Conservation (phyloP, 2,329 filamentous ascomycete species). For the Trichophyton rubrum region DNA sequence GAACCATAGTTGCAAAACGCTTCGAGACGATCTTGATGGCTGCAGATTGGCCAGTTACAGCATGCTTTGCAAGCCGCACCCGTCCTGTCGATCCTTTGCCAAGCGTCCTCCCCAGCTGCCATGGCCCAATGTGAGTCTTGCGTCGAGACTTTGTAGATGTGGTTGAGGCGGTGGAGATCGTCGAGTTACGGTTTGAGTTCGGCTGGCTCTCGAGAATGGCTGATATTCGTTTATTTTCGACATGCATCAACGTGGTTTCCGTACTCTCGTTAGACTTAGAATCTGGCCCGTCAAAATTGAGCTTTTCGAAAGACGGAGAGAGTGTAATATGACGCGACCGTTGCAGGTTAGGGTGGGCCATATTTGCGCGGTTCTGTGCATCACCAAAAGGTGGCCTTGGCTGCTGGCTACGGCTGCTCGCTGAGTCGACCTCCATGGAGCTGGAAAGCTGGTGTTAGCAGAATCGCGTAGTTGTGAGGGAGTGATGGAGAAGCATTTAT, state of each 20-base stretch:
- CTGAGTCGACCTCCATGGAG: neutral
- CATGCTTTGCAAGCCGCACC: constrained; percentile 74
- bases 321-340: constrained; percentile 5
- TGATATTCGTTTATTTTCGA: constrained; percentile 40
- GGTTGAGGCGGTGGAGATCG: constrained; percentile 45
- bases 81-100: constrained; percentile 82
- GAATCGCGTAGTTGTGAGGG: neutral
- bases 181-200: constrained; percentile 40
- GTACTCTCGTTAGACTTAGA: neutral
- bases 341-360: constrained; percentile 11
- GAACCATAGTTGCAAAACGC: constrained; percentile 62
- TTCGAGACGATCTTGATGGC: constrained; percentile 95
- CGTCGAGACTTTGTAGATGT: constrained; percentile 42
- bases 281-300: neutral
- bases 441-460: neutral
- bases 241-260: neutral
- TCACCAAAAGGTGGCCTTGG: constrained; percentile 35
- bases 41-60: constrained; percentile 62
- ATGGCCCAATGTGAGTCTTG: constrained; percentile 77
- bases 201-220: constrained; percentile 37
- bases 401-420: neutral
- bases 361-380: constrained; percentile 39
- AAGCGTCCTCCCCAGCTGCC: constrained; percentile 79
- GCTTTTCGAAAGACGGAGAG: constrained; percentile 4
- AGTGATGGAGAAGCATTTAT: neutral